A percentile compares a stretch with the other conserved stretches of the same genome.
Evolutionary conservation across 768 basidiomycete species (phyloP).

Genomic region (Lanmaoa pseudosensibilis): DNA sequence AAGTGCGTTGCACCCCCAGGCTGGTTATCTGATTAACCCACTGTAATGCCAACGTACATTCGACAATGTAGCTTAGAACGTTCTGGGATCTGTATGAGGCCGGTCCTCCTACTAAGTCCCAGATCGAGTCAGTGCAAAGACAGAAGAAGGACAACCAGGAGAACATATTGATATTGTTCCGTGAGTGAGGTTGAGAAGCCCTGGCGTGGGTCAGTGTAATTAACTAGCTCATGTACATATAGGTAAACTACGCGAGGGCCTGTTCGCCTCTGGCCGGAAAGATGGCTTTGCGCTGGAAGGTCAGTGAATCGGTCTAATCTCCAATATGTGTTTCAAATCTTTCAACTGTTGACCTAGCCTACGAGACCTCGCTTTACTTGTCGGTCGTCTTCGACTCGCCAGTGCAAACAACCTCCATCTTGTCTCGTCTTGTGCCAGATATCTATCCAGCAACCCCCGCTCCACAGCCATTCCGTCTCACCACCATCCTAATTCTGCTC

Average conservation of each 20-base stretch:
- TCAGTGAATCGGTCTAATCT: conserved; percentile 27
- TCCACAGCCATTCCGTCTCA: conserved; percentile 24
- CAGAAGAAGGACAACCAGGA: conserved; percentile 54
- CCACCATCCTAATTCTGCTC: conserved; percentile 48
- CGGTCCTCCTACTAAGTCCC: conserved; percentile 6
- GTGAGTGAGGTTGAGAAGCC: conserved; percentile 41
- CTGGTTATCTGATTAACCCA: background rate
- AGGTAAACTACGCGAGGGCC: conserved; percentile 80
- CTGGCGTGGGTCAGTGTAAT: background rate
- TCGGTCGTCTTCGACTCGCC: conserved; percentile 62
- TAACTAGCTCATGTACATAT: background rate
- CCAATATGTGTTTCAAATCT: background rate
- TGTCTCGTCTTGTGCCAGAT: conserved; percentile 56
- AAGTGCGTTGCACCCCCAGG: conserved; percentile 43
- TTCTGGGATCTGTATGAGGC: conserved; percentile 43
- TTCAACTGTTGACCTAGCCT: conserved; percentile 43
- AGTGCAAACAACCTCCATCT: conserved; percentile 59
- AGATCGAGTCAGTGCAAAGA: conserved; percentile 27
- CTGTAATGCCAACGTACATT: background rate
- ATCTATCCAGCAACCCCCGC: conserved; percentile 36
- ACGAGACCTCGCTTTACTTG: conserved; percentile 71
- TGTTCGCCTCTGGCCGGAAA: conserved; percentile 56
- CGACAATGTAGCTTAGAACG: conserved; percentile 44
- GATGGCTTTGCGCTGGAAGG: conserved; percentile 72
- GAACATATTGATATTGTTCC: conserved; percentile 71